Conservation (phyloP, 345 rosid genomes). For the Erodium maritimum region DNA sequence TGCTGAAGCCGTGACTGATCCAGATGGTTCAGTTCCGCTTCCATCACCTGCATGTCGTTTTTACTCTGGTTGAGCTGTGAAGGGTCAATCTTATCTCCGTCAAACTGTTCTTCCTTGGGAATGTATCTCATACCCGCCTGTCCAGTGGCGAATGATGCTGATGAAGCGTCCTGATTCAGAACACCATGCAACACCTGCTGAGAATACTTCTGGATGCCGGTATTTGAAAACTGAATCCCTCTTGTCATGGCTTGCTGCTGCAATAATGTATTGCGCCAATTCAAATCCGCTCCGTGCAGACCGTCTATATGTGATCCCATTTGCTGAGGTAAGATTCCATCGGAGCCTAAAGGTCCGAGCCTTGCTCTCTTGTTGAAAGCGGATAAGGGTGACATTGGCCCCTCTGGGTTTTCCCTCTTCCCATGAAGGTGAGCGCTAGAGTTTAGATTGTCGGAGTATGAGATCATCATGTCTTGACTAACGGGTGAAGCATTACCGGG, state of each 20-base stretch:
- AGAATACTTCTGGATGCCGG: constrained; percentile 51
- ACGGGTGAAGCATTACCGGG: constrained; percentile 25
- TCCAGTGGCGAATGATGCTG: constrained; percentile 44
- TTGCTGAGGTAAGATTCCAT: constrained; percentile 61
- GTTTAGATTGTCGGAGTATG: constrained; percentile 45
- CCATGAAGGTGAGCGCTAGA: constrained; percentile 40
- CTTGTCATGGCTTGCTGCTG: constrained; percentile 49
- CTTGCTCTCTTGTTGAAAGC: constrained; percentile 53
- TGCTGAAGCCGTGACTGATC: constrained; percentile 51
- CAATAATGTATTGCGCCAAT: constrained; percentile 48
- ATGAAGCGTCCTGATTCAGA: constrained; percentile 51
- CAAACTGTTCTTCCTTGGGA: constrained; percentile 72
- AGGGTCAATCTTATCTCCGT: constrained; percentile 50
- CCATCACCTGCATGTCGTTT: constrained; percentile 38
- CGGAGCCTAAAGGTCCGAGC: constrained; percentile 36
- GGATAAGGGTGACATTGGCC: constrained; percentile 49
- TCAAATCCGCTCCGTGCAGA: constrained; percentile 52
- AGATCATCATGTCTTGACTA: constrained; percentile 55
- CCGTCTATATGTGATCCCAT: constrained; percentile 45
- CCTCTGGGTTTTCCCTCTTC: constrained; percentile 70
- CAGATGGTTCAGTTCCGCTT: constrained; percentile 44
- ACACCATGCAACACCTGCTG: constrained; percentile 62
- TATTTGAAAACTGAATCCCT: constrained; percentile 48
- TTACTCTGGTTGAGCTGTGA: constrained; percentile 31
- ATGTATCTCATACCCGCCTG: constrained; percentile 46